Evolutionary conservation across 164 flowering plant species (phyloP).

Genomic region (Tetrastigma voinierianum): DNA sequence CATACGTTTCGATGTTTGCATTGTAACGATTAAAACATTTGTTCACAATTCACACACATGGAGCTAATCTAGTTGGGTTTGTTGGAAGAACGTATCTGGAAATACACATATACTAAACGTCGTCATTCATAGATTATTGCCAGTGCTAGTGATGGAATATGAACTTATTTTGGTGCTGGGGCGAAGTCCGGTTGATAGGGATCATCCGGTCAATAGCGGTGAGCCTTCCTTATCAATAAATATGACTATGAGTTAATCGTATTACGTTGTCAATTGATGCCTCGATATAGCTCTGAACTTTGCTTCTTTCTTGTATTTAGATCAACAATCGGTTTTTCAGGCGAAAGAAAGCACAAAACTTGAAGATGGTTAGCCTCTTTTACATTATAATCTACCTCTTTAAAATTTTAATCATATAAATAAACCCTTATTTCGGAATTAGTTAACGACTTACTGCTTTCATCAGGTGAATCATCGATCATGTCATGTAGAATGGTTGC

Average conservation of each 20-base stretch:
- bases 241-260: background rate
- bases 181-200: constrained; percentile 13
- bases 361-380: constrained; percentile 11
- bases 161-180: constrained; percentile 17
- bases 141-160: background rate
- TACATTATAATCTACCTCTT: background rate
- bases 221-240: constrained; percentile 4
- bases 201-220: constrained; percentile 26
- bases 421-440: background rate
- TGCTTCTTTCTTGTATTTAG: constrained; percentile 15
- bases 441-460: background rate
- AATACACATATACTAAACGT: background rate
- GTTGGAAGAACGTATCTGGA: no score
- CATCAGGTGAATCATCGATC: constrained; percentile 16
- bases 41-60: no score
- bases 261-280: background rate
- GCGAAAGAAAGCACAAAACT: constrained; percentile 3
- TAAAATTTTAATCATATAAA: background rate
- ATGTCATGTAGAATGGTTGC: constrained; percentile 22
- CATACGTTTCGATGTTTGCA: no score
- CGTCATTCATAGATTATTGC: background rate
- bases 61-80: no score
- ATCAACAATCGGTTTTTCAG: constrained; percentile 7
- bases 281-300: constrained; percentile 2
- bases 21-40: no score